Percentiles rank a stretch among this genome's conserved stretches.
These are phyloP conservation scores for Oryza meridionalis DNA, from an alignment of 176 grass and related monocot species.

Conservation along the genomic window DNA sequence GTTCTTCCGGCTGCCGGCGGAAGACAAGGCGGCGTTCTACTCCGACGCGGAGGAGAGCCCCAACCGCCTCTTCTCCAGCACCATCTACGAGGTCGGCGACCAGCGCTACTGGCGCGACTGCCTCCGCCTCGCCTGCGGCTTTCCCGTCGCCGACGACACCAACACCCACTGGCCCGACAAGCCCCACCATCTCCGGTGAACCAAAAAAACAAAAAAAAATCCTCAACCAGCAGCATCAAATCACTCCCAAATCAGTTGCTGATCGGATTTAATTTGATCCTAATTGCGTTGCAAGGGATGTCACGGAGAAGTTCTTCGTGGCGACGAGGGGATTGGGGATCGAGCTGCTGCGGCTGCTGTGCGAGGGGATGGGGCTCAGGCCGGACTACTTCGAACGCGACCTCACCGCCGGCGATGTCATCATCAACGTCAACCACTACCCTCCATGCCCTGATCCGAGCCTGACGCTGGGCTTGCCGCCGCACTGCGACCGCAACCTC, in stretches of 20 bases:
- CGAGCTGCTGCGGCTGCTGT: slow-evolving; percentile 62
- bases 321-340: slow-evolving; percentile 51
- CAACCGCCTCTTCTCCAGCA: slow-evolving; percentile 66
- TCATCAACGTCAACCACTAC: slow-evolving; percentile 72
- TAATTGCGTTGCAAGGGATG: slow-evolving; percentile 37
- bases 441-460: slow-evolving; percentile 62
- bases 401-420: slow-evolving; percentile 52
- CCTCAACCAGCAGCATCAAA: neutral
- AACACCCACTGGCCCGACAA: slow-evolving; percentile 58
- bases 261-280: neutral
- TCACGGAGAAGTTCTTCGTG: slow-evolving; percentile 45
- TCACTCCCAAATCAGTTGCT: neutral
- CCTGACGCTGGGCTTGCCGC: slow-evolving; percentile 65
- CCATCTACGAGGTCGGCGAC: slow-evolving; percentile 39
- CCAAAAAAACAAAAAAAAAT: neutral
- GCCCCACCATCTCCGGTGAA: slow-evolving; percentile 54
- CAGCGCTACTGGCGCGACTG: slow-evolving; percentile 68
- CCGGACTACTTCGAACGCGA: slow-evolving; percentile 63
- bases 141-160: slow-evolving; percentile 37
- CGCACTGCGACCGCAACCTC: slow-evolving; percentile 78
- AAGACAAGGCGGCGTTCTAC: slow-evolving; percentile 56
- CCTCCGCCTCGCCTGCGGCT: slow-evolving; percentile 62
- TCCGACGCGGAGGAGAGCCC: slow-evolving; percentile 41
- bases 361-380: slow-evolving; percentile 61
- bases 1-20: slow-evolving; percentile 57